A percentile compares a stretch with the other conserved stretches of the same genome.
These are phyloP conservation scores for Trichoderma endophyticum DNA, from an alignment of 2,329 filamentous ascomycete species.

Conservation along the genomic window DNA sequence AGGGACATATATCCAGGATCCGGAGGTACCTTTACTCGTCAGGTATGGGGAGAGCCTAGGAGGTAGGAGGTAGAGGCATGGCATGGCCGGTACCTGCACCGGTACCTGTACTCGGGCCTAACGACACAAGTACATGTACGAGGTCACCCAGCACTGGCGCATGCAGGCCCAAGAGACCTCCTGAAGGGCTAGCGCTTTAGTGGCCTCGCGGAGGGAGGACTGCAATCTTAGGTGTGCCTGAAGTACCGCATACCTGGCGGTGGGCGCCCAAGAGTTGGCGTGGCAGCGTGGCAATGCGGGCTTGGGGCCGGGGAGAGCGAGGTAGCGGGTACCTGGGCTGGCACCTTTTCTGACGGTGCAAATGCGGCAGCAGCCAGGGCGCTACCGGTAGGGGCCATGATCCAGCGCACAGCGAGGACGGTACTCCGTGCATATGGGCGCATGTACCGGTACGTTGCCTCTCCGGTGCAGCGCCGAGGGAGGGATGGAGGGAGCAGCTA, in stretches of 20 bases:
- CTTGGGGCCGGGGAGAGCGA: slow-evolving; percentile 8
- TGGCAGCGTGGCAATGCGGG: slow-evolving; percentile 10
- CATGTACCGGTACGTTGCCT: not conserved
- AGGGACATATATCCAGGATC: slow-evolving; percentile 16
- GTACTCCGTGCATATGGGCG: not conserved
- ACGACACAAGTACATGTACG: not conserved
- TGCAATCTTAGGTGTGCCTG: slow-evolving; percentile 17
- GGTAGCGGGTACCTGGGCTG: slow-evolving; percentile 6
- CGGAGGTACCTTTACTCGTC: not conserved
- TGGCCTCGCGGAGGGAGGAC: slow-evolving; percentile 13
- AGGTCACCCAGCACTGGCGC: slow-evolving; percentile 17
- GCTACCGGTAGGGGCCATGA: not conserved
- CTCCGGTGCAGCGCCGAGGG: slow-evolving; percentile 9
- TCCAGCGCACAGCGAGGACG: not conserved
- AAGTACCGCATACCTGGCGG: slow-evolving; percentile 14
- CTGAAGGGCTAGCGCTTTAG: slow-evolving; percentile 18
- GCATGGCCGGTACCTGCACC: not conserved
- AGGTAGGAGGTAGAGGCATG: not conserved
- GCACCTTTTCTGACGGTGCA: not conserved
- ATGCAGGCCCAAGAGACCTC: slow-evolving; percentile 17
- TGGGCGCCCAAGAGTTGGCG: slow-evolving; percentile 10
- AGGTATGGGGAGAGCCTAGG: slow-evolving; percentile 2
- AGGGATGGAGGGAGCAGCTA: not conserved
- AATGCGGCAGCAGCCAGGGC: slow-evolving; percentile 9
- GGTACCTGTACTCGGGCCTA: not conserved